Conservation (phyloP, 2,329 filamentous ascomycete species). For the Chrysoporthe cubensis region DNA sequence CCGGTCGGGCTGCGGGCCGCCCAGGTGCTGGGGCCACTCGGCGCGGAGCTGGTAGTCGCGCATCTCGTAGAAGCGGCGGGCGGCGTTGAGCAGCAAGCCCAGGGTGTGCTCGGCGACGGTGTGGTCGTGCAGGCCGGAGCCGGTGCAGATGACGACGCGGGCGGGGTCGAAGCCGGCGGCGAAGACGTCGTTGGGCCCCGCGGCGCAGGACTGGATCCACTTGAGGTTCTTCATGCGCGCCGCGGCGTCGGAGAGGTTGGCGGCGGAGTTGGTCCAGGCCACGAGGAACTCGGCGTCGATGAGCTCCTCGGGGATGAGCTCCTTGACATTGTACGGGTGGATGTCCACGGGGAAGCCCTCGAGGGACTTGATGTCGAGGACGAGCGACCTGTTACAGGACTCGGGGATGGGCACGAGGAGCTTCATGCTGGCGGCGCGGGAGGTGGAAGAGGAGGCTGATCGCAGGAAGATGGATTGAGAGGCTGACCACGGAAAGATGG, state of each 20-base stretch:
- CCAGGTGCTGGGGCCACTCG: slow-evolving; percentile 65
- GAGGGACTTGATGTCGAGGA: slow-evolving; percentile 56
- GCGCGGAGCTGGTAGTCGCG: slow-evolving; percentile 61
- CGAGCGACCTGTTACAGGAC: slow-evolving; percentile 27
- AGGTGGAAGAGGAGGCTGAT: not conserved
- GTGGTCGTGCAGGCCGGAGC: slow-evolving; percentile 65
- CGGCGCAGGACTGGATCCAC: slow-evolving; percentile 70
- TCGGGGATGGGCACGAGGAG: slow-evolving; percentile 67
- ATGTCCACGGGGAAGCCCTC: slow-evolving; percentile 62
- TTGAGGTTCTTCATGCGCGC: slow-evolving; percentile 57
- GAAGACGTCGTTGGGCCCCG: slow-evolving; percentile 68
- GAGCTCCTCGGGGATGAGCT: slow-evolving; percentile 58
- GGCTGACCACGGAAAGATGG: too few relatives aligned
- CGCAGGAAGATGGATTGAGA: not conserved
- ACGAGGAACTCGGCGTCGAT: slow-evolving; percentile 64
- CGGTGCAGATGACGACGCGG: slow-evolving; percentile 58
- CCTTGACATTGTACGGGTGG: slow-evolving; percentile 63
- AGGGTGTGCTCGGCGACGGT: slow-evolving; percentile 69
- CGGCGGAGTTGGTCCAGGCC: slow-evolving; percentile 63
- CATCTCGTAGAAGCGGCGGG: slow-evolving; percentile 64
- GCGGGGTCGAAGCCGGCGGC: slow-evolving; percentile 60
- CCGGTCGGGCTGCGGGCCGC: slow-evolving; percentile 63
- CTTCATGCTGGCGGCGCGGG: slow-evolving; percentile 52
- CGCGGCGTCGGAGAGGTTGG: slow-evolving; percentile 63
- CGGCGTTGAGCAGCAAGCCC: slow-evolving; percentile 58